Conservation (phyloP, 768 basidiomycete species). For the Tephrocybe rancida region DNA sequence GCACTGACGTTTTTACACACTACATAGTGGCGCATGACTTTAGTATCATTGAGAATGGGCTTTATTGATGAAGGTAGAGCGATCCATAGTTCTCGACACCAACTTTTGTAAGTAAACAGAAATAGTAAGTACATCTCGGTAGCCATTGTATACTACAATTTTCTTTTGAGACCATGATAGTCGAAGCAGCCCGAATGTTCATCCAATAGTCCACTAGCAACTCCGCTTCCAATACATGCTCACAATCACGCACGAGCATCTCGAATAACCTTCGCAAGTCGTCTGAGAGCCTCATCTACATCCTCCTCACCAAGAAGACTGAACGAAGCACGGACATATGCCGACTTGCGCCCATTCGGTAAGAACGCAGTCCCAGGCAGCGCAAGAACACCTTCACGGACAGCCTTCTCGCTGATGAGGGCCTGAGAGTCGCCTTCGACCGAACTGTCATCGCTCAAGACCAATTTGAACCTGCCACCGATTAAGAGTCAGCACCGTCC, state of each 20-base stretch:
- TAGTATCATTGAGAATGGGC: too few relatives aligned
- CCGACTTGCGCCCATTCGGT: conserved; percentile 62
- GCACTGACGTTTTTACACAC: too few relatives aligned
- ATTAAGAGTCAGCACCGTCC: not conserved
- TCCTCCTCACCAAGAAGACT: conserved; percentile 62
- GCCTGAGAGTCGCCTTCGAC: conserved; percentile 63
- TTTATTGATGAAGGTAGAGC: too few relatives aligned
- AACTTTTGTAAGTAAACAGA: too few relatives aligned
- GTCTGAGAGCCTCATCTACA: conserved; percentile 69
- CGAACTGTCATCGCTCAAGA: conserved; percentile 33
- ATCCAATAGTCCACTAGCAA: too few relatives aligned
- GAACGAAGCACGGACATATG: conserved; percentile 82
- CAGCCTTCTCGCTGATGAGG: conserved; percentile 68
- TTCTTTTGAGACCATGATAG: too few relatives aligned
- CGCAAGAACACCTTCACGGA: conserved; percentile 78
- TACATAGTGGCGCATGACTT: too few relatives aligned
- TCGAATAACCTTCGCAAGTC: conserved; percentile 43
- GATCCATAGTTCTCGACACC: too few relatives aligned
- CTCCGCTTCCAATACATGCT: too few relatives aligned
- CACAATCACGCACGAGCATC: conserved; percentile 25
- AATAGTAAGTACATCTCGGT: too few relatives aligned
- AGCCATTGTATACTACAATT: too few relatives aligned
- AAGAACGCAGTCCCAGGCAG: conserved; percentile 80
- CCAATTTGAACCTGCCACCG: conserved; percentile 62
- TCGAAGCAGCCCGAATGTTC: too few relatives aligned